These are phyloP conservation scores for Exophiala xenobiotica DNA, from an alignment of 2,329 filamentous ascomycete species.

Conservation along the genomic window DNA sequence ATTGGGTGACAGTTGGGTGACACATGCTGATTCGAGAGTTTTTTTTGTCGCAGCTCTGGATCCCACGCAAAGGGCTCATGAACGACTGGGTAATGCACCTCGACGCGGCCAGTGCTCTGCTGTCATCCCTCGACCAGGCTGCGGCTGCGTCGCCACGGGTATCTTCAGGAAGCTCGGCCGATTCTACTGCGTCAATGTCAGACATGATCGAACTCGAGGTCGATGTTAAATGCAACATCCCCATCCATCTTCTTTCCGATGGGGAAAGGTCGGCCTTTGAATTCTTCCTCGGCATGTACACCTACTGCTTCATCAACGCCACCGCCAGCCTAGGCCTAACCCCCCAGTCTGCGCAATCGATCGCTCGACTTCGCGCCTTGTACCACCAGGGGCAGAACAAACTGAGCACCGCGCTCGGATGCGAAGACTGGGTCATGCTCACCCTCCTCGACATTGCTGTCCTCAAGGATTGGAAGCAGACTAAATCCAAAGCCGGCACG, in stretches of 20 bases:
- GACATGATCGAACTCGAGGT: neutral
- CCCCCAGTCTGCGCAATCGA: slow-evolving; percentile 1
- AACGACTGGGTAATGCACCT: slow-evolving; percentile 8
- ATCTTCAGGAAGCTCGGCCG: neutral
- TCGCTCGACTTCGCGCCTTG: neutral
- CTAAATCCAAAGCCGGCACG: neutral
- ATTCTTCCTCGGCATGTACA: slow-evolving; percentile 4
- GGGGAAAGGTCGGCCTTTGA: neutral
- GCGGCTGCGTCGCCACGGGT: neutral
- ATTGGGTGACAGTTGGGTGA: neutral
- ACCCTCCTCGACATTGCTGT: slow-evolving; percentile 11
- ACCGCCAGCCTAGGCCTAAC: slow-evolving; percentile 1
- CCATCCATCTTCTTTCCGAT: slow-evolving; percentile 1
- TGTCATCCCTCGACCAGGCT: slow-evolving; percentile 5
- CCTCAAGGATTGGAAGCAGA: slow-evolving; percentile 11
- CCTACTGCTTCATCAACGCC: neutral
- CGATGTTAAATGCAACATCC: neutral
- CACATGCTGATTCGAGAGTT: neutral
- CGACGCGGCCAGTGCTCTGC: slow-evolving; percentile 9
- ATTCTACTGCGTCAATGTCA: neutral
- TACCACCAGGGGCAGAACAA: neutral
- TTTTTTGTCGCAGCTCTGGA: slow-evolving; percentile 3
- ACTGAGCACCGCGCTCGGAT: slow-evolving; percentile 1
- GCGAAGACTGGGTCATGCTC: slow-evolving; percentile 9
- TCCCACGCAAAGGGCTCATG: slow-evolving; percentile 3